phyloP scores from a whole-genome alignment of 2,329 filamentous ascomycete species.

The Cladosporium velox region DNA sequence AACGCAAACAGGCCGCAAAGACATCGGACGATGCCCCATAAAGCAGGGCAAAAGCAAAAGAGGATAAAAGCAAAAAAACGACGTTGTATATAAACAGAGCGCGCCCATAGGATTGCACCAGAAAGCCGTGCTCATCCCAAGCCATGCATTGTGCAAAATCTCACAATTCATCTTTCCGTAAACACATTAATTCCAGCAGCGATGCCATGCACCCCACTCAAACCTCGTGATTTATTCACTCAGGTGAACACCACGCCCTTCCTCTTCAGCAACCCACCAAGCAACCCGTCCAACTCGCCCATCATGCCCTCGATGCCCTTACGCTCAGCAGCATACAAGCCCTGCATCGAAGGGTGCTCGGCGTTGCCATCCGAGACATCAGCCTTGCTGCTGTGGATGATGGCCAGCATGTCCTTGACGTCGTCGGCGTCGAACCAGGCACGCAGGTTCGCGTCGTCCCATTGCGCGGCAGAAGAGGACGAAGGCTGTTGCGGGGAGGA shows the following conservation, averaged over 20 bases:
- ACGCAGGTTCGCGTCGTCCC: constrained; percentile 84
- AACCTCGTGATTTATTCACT: neutral
- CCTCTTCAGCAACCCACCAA: constrained; percentile 29
- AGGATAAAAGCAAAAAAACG: neutral
- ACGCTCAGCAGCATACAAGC: constrained; percentile 84
- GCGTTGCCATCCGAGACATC: constrained; percentile 65
- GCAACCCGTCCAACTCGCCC: constrained; percentile 70
- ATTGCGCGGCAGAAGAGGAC: constrained; percentile 41
- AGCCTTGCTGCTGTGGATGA: constrained; percentile 83
- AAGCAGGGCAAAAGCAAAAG: neutral
- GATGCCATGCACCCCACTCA: neutral
- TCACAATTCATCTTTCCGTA: too few species aligned
- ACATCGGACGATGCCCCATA: neutral
- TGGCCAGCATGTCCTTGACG: constrained; percentile 83
- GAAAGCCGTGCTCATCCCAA: too few species aligned
- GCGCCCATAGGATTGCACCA: too few species aligned
- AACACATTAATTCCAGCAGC: neutral
- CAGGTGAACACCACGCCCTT: constrained; percentile 17
- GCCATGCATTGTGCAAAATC: too few species aligned
- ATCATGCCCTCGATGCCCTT: constrained; percentile 85
- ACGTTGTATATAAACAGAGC: neutral
- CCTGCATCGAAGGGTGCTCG: constrained; percentile 80
- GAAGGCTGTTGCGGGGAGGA: constrained; percentile 15
- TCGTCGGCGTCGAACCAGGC: constrained; percentile 84
- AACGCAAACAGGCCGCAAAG: neutral